Conservation (phyloP, 306 rosid species). For the Sechiopsis laciniata region DNA sequence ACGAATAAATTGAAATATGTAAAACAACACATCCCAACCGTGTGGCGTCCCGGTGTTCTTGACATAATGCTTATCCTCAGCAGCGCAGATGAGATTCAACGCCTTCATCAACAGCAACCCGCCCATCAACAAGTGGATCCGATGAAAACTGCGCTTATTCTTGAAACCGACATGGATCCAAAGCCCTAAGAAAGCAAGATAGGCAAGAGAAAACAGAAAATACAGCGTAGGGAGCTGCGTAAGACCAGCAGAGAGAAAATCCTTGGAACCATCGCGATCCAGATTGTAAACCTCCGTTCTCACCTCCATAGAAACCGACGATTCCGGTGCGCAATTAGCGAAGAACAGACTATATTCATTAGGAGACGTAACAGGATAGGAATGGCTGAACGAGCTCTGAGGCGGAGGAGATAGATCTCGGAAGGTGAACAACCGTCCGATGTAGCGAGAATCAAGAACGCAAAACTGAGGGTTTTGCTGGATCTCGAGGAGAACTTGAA, state of each 20-base stretch:
- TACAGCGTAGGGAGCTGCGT: constrained; percentile 63
- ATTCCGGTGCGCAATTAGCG: constrained; percentile 62
- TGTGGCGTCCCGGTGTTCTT: constrained; percentile 80
- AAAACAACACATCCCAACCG: constrained; percentile 86
- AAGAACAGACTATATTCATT: constrained; percentile 74
- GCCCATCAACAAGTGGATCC: constrained; percentile 77
- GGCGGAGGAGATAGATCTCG: constrained; percentile 77
- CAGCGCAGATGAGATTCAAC: constrained; percentile 59
- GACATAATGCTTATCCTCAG: constrained; percentile 77
- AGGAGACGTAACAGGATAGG: constrained; percentile 52
- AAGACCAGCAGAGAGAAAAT: constrained; percentile 74
- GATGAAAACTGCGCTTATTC: constrained; percentile 51
- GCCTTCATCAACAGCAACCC: constrained; percentile 61
- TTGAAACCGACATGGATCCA: constrained; percentile 47
- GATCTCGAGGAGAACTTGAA: constrained; percentile 78
- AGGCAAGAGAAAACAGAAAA: constrained; percentile 47
- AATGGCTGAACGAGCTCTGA: constrained; percentile 31
- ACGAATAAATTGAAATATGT: constrained; percentile 79
- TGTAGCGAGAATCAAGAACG: constrained; percentile 59
- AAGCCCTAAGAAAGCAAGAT: constrained; percentile 44
- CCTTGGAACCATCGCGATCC: constrained; percentile 43
- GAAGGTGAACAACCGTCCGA: constrained; percentile 47
- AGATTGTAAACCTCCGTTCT: constrained; percentile 66
- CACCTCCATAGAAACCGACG: constrained; percentile 64
- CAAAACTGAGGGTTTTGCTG: constrained; percentile 64